Evolutionary conservation across 2,329 filamentous ascomycete species (phyloP).

Genomic region (Dactylellina cionopaga): DNA sequence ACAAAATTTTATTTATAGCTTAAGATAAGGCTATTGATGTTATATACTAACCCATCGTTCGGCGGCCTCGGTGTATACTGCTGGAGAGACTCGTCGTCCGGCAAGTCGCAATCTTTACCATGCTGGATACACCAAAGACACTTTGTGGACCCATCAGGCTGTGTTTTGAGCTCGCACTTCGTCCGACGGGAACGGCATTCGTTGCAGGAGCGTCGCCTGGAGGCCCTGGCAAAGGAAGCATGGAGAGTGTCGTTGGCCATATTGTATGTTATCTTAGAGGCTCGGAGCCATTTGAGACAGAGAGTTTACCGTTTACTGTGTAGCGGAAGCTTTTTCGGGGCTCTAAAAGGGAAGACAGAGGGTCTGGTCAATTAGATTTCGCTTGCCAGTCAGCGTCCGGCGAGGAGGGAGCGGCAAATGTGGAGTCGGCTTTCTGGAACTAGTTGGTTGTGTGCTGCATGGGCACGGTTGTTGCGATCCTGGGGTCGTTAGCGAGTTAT

Average conservation of each 20-base stretch:
- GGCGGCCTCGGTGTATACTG: slow-evolving; percentile 51
- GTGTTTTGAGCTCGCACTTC: slow-evolving; percentile 51
- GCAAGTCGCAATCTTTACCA: slow-evolving; percentile 54
- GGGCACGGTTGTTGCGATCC: slow-evolving; percentile 12
- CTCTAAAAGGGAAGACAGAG: slow-evolving; percentile 38
- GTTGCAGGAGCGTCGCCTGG: slow-evolving; percentile 54
- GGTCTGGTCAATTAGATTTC: neutral
- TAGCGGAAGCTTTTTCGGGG: slow-evolving; percentile 40
- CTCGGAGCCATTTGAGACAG: slow-evolving; percentile 24
- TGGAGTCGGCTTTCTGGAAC: slow-evolving; percentile 25
- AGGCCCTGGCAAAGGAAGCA: slow-evolving; percentile 40
- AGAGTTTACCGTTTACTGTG: neutral
- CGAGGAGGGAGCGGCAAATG: slow-evolving; percentile 37
- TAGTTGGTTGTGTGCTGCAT: slow-evolving; percentile 16
- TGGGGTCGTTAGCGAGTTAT: slow-evolving; percentile 1
- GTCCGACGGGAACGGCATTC: slow-evolving; percentile 54
- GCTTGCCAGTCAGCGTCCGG: slow-evolving; percentile 15
- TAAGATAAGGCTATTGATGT: no score
- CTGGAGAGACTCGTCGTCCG: slow-evolving; percentile 52
- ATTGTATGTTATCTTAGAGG: slow-evolving; percentile 2
- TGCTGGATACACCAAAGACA: slow-evolving; percentile 55
- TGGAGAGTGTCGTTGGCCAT: slow-evolving; percentile 45
- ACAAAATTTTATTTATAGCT: slow-evolving; percentile 20
- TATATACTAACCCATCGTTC: slow-evolving; percentile 55
- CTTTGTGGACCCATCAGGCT: slow-evolving; percentile 54